Evolutionary conservation across 495 filamentous ascomycete genomes (phyloP), one percentile per base, ranked within the genome.

Genomic region (Neurospora sp.): DNA sequence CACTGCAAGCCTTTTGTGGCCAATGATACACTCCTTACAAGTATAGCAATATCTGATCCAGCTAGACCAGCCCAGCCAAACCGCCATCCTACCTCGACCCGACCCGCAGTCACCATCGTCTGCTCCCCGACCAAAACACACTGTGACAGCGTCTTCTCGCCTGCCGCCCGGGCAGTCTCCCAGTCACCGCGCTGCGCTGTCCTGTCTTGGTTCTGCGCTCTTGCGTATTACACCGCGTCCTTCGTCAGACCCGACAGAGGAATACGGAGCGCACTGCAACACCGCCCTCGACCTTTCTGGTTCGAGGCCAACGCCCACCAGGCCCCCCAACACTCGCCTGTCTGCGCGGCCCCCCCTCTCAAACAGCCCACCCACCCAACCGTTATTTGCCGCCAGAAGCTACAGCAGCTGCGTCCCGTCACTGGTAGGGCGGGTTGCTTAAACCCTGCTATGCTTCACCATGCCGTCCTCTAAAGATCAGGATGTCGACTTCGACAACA

Each of bases 401-500:
- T 66, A 66, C 54, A 73, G 44, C 75, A 70, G 76, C 73, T 69
- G 75, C 70, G 70, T 76, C 72, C 80, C 77, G 77, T 74, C 72
- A 35, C 72, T 41, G 38, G 23, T 35, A 71, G 74, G 76, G 74
- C 75, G 79, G 78, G 76, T 73, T 76, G 71, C 72, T 74, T 76
- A 71, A 72, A 77, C 81, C 80, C 76, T 80, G 80, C 78, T 77
- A 83, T 81, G 78, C 76, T 81, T 74, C 78, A 78, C 75, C 76
- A 85, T 87, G 85, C 83, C 84, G 60, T 83, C 84, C 72, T 78
- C 79, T 78, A 82, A 81, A 79, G 85, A 86, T 72, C 80, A 78
- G 73, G 82, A 85, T 72, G 79, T 72, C 76, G 80, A 66, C 77
- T 72, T 78, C 74, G 76, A 79, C 72, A 79, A 78, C 74, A 80